Base-by-base conservation (phyloP, 768 basidiomycete species). In the Amanita subjunquillea region DNA sequence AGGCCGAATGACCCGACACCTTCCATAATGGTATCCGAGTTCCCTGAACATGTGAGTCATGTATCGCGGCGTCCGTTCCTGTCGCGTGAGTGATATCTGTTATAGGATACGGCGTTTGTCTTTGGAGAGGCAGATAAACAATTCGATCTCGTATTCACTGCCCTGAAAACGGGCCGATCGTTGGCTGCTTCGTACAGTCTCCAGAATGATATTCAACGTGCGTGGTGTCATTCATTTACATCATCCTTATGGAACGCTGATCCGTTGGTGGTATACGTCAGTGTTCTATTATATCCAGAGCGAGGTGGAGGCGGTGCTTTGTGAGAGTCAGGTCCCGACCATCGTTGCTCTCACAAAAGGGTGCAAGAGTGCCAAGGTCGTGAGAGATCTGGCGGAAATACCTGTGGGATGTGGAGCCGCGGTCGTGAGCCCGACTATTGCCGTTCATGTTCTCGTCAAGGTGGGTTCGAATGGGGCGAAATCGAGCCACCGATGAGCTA, bases 161-260 rank as follows among this genome's bases (percentile, higher is more conserved):
- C 81, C 2, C 73, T 96, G 64, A 85, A 83, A 64, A 69, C 86
- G 3, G 83, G 86, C 7, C 83, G 95, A 27, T 93, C 90, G 3
- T 72, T 96, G 37, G 85, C 92, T 15, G 90, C 90, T 3, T 85
- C 86, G 4, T 98, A 96, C 68, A 91, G 86, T 66, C 67, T 99
- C 39, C 91, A 89, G 62, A 82, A 69, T 39, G 85, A 92, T 59
- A 84, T 94, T 17, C 89, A 92, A 64, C 71, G 90, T 90, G 59
- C 23, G 80, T 67, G 4, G 30, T 32, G 30, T 34, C 27, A 6
- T 32, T 32, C 29, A 47, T 5, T 51, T 39, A 36, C 50, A 4
- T 12, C 12, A 8, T 41, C 44, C 17, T 39, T 12, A 27, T 38
- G n/a, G 37, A 44, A 48, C 36, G n/a, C 41, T 55, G 17, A 52